Evolutionary conservation across 345 rosid species (phyloP).

Genomic region (Jatropha curcas): DNA sequence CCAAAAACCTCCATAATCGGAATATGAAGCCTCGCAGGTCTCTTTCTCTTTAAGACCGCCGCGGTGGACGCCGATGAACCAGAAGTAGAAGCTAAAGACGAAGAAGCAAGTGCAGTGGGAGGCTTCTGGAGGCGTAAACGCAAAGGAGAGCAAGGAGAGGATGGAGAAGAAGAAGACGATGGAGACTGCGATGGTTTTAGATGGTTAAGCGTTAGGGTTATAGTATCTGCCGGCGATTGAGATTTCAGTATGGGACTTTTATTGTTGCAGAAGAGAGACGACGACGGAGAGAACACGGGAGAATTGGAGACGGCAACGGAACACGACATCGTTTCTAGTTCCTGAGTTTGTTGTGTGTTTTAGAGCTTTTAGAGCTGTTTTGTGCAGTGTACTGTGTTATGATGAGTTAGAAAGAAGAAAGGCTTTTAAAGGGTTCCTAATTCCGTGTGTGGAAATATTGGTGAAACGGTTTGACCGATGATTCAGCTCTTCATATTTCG

Average conservation of each 20-base stretch:
- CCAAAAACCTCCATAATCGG: constrained; percentile 46
- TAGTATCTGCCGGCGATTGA: constrained; percentile 41
- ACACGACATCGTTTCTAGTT: constrained; percentile 50
- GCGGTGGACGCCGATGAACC: constrained; percentile 29
- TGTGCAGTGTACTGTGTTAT: neutral
- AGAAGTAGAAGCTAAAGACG: constrained; percentile 29
- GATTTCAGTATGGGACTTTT: constrained; percentile 27
- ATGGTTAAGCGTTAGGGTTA: constrained; percentile 45
- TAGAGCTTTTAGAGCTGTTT: no score
- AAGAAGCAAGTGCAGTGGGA: constrained; percentile 28
- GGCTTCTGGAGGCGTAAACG: constrained; percentile 66
- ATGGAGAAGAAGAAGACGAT: constrained; percentile 42
- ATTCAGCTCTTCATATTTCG: neutral
- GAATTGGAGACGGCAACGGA: constrained; percentile 72
- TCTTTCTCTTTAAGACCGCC: constrained; percentile 66
- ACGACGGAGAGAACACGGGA: constrained; percentile 78
- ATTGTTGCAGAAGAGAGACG: constrained; percentile 66
- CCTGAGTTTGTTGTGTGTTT: neutral
- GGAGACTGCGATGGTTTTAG: constrained; percentile 34
- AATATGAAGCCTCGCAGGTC: constrained; percentile 71
- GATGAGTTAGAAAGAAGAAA: neutral
- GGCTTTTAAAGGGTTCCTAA: neutral
- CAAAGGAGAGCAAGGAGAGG: constrained; percentile 69
- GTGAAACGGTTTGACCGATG: neutral
- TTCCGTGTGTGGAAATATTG: neutral